Conservation (phyloP, 805 yeast genomes). For the Citeromyces matritensis region DNA sequence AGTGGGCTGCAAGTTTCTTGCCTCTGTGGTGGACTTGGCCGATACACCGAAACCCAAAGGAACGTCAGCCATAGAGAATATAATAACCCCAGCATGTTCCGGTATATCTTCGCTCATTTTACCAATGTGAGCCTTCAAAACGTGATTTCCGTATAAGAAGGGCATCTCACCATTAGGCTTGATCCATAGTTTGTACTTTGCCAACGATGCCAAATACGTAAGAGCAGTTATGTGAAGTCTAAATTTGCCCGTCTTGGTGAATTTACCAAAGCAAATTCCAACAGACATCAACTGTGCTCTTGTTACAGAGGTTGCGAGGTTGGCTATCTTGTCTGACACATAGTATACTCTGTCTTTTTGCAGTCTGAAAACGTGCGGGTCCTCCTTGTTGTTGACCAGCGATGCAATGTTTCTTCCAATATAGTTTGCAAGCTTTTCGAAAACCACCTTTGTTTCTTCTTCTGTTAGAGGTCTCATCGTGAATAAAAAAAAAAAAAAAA, state of each 20-base stretch:
- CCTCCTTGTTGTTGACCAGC: conserved; percentile 70
- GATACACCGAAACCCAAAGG: conserved; percentile 94
- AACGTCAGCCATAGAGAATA: conserved; percentile 80
- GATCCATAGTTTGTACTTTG: conserved; percentile 92
- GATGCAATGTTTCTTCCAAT: conserved; percentile 91
- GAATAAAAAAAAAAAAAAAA: neutral
- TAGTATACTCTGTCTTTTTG: conserved; percentile 96
- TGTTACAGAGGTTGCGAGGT: conserved; percentile 80
- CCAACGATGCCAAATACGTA: conserved; percentile 68
- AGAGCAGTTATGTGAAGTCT: conserved; percentile 89
- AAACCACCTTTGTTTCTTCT: conserved; percentile 90
- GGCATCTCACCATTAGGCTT: conserved; percentile 98
- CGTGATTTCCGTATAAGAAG: conserved; percentile 89
- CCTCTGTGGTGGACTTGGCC: conserved; percentile 82
- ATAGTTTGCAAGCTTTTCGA: conserved; percentile 91
- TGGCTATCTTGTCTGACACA: conserved; percentile 69
- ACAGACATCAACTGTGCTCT: conserved; percentile 83
- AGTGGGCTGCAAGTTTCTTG: conserved; percentile 81
- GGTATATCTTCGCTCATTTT: conserved; percentile 96
- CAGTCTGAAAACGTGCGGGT: conserved; percentile 87
- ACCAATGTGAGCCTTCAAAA: conserved; percentile 91
- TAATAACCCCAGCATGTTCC: conserved; percentile 91
- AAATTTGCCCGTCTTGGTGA: conserved; percentile 95
- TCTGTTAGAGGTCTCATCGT: conserved; percentile 89
- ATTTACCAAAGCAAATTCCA: conserved; percentile 90